Evolutionary conservation across 768 basidiomycete genomes (phyloP).

Genomic region (Mycena capillaripes): DNA sequence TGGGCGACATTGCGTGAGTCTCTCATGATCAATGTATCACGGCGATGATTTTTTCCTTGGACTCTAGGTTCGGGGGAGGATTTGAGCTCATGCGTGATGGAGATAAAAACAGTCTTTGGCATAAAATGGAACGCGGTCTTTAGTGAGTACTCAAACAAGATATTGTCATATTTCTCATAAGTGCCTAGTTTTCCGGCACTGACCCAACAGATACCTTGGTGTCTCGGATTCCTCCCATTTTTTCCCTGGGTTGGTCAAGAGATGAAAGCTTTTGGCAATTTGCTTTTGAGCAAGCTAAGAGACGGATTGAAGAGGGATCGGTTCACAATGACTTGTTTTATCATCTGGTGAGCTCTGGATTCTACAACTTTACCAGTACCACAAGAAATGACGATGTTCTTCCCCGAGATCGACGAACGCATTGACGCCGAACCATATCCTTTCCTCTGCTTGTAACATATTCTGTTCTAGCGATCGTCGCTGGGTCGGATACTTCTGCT

Average conservation of each 20-base stretch:
- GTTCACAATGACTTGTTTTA: constrained; percentile 30
- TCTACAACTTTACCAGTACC: too few relatives aligned
- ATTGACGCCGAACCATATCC: not conserved
- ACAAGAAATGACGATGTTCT: too few relatives aligned
- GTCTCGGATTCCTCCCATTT: not conserved
- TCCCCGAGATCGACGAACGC: not conserved
- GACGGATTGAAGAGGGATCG: constrained; percentile 16
- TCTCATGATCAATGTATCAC: not conserved
- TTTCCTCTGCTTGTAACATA: not conserved
- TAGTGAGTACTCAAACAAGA: not conserved
- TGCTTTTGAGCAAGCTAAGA: constrained; percentile 8
- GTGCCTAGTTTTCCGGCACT: constrained; percentile 15
- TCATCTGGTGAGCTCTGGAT: constrained; percentile 16
- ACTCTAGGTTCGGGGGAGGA: constrained; percentile 24
- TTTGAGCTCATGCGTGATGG: constrained; percentile 30
- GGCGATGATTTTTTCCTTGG: not conserved
- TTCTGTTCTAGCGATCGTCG: not conserved
- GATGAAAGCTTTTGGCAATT: constrained; percentile 14
- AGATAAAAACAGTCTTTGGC: constrained; percentile 26
- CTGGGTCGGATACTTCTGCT: not conserved
- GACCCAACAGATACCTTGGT: constrained; percentile 24
- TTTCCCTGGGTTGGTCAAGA: constrained; percentile 12
- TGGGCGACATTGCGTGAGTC: constrained; percentile 30
- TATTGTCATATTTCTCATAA: not conserved
- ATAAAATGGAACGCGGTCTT: constrained; percentile 12